Base-by-base conservation (phyloP, 257 asterid genomes). In the Solanum pennellii region DNA sequence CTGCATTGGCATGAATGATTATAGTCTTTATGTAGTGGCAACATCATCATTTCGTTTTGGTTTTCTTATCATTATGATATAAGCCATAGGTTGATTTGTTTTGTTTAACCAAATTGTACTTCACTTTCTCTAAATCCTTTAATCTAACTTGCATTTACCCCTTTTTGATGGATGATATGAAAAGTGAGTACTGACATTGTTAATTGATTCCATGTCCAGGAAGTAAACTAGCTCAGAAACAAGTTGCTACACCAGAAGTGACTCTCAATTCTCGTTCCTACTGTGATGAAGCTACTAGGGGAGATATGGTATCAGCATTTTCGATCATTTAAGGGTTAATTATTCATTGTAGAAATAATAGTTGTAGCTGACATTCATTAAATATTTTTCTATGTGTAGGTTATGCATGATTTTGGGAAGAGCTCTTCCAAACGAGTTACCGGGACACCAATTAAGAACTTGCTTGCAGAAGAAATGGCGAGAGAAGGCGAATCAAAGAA, bases 391-490 rank as follows among this genome's bases (percentile, higher is more conserved):
- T 79, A 68, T 49, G 66, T 86, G 65, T 93, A 94, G 97, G 83
- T 88, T 69, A 93, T 86, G 89, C 91, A 87, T 83, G 95, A 91
- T 87, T 82, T 92, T 49, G 93, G 90, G 83, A 93, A 90, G 92
- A 93, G 88, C 86, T 86, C 97, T 31, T 87, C 87, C 66, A 89
- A 90, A 86, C 89, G 84, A 89, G 89, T 85, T 84, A 83, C 88
- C 62, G 98, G 95, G 68, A 90, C 88, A 75, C 94, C 95, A 35
- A 93, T 95, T 90, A 95, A 95, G 93, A 93, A 91, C 89, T 90
- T 96, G 60, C 94, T 94, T 86, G 96, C 95, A 16, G 93, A 91
- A 87, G 99, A 97, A 90, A 93, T 95, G 95, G 88, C 94, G 10
- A 92, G 90, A 90, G 98, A 97, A 88, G 91, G 82, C 33, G 98